phyloP scores from a whole-genome alignment of 78 protist species.

The Creolimax fragrantissima region DNA sequence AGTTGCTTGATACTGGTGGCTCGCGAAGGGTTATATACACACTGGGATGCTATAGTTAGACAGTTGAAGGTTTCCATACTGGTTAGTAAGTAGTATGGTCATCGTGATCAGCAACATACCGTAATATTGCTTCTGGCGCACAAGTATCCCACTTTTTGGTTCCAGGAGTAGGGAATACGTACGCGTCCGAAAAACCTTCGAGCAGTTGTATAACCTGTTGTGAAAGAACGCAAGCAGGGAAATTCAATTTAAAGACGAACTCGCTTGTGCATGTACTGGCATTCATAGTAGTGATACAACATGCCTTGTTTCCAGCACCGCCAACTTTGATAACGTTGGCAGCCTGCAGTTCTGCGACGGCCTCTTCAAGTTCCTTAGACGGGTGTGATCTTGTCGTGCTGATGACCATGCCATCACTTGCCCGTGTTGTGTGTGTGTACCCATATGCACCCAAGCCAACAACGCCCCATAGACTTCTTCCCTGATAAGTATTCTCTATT shows the following conservation, averaged over 20 bases:
- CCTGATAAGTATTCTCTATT: not conserved
- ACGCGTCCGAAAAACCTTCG: conserved; percentile 5
- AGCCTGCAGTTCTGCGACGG: not conserved
- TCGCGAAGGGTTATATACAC: too few relatives aligned
- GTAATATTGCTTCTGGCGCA: conserved; percentile 17
- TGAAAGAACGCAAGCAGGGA: too few relatives aligned
- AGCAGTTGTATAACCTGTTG: not conserved
- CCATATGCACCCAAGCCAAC: not conserved
- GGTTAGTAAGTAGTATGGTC: too few relatives aligned
- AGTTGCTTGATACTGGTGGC: too few relatives aligned
- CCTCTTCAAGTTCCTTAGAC: not conserved
- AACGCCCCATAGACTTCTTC: conserved; percentile 10
- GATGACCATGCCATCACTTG: not conserved
- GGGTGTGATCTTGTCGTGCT: not conserved
- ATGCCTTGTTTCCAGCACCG: conserved; percentile 27
- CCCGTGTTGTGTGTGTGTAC: not conserved
- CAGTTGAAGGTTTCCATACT: too few relatives aligned
- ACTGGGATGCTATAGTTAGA: too few relatives aligned
- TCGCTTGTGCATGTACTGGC: not conserved
- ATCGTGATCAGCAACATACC: too few relatives aligned
- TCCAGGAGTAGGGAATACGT: not conserved
- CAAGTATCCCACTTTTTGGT: conserved; percentile 37
- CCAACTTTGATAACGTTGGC: not conserved
- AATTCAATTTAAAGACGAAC: too few relatives aligned
- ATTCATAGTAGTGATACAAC: not conserved